These are phyloP conservation scores for Torulaspora pretoriensis DNA, from an alignment of 1,139 yeast genomes.

Conservation along the genomic window DNA sequence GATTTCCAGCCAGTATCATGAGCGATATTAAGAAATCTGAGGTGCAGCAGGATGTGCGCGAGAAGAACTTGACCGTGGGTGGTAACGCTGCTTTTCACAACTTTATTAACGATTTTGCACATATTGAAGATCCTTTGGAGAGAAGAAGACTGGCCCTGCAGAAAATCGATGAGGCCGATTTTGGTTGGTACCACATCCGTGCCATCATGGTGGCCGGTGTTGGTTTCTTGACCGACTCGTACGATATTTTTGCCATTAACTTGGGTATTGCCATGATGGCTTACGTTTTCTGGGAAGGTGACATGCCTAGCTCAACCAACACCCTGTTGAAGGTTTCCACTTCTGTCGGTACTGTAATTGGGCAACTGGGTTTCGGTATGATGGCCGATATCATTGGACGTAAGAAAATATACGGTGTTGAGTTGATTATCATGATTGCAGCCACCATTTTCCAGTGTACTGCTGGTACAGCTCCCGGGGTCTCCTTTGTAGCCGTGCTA, in stretches of 20 bases:
- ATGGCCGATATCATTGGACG: constrained; percentile 85
- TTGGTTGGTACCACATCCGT: constrained; percentile 85
- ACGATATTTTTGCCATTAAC: constrained; percentile 86
- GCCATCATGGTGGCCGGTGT: constrained; percentile 91
- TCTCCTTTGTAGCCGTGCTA: constrained; percentile 67
- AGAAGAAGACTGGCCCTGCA: constrained; percentile 86
- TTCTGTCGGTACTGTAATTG: constrained; percentile 90
- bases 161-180: constrained; percentile 77
- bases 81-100: constrained; percentile 92
- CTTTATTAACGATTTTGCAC: constrained; percentile 75
- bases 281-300: constrained; percentile 68
- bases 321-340: constrained; percentile 83
- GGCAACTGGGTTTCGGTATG: constrained; percentile 83
- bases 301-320: constrained; percentile 59
- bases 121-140: constrained; percentile 81
- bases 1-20: neutral
- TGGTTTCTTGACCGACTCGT: constrained; percentile 89
- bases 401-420: constrained; percentile 82
- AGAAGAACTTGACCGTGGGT: constrained; percentile 48
- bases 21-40: constrained; percentile 9
- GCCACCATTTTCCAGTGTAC: constrained; percentile 77
- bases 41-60: constrained; percentile 12
- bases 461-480: constrained; percentile 63
- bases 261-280: constrained; percentile 72
- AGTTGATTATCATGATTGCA: constrained; percentile 74